Evolutionary conservation across 1,139 yeast genomes (phyloP), one percentile per base, ranked within the genome.

Genomic region (Sugiyamaella japonica): DNA sequence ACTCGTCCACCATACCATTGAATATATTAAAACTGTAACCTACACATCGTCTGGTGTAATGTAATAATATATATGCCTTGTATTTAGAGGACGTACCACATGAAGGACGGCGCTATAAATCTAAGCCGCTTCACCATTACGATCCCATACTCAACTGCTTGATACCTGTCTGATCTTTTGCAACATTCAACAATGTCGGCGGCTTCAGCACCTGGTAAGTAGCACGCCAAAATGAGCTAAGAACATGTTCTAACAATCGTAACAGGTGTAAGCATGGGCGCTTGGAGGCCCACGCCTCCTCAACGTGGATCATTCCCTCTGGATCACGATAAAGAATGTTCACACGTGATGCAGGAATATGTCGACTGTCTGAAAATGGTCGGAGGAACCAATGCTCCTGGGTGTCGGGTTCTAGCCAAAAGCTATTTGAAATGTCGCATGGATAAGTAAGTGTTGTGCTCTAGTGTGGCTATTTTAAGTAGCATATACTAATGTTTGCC

Each of bases 221-320:
- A 16, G 13, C 29, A 13, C 4, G 16, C 5, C n/a, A 5, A 20
- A 6, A 29, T 29, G 2, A 29, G 34, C 34, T 10, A n/a, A 7
- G 34, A 29, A 29, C 7, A 3, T 29, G n/a, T 5, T 29, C n/a
- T 29, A 29, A 29, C 25, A 20, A 6, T 29, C 34, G 34, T 29
- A 9, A 36, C 16, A 49, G 56, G 56, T 28, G 53, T 53, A 6
- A 36, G 31, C 15, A 42, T 48, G 49, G 56, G 56, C 6, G 53
- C 57, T 6, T 54, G 57, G 57, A 40, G 88, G 16, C 96, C 97
- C 12, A 86, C 93, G 0, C 97, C 99, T 28, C 99, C 99, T 3
- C 96, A 91, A 63, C 76, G 97, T 63, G 99, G 99, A 0, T 88
- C 97, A 0, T 93, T 93, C 70, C 99, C 98, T 0, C 76, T 93